Percentiles rank a stretch among this genome's conserved stretches.
phyloP scores from a whole-genome alignment of 1,284 basidiomycete species.

The Neolentinus lepideus region DNA sequence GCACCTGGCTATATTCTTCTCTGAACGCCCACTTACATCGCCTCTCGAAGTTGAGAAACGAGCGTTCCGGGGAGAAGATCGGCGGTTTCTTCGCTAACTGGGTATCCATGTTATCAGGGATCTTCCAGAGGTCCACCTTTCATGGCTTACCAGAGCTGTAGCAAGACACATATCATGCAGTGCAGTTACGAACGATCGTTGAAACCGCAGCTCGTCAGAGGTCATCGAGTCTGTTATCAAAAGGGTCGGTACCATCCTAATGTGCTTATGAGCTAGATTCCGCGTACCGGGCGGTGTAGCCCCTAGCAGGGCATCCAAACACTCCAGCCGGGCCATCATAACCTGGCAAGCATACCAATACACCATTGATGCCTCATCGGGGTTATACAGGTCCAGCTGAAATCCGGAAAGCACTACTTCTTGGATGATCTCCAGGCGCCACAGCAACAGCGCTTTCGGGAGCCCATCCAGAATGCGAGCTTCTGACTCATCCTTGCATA shows the following conservation, averaged over 20 bases:
- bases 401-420: constrained; percentile 73
- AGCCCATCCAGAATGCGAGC: constrained; percentile 29
- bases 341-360: constrained; percentile 67
- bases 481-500: constrained; percentile 14
- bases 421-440: constrained; percentile 52
- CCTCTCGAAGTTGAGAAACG: constrained; percentile 42
- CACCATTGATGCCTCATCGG: constrained; percentile 60
- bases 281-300: constrained; percentile 31
- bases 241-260: constrained; percentile 1
- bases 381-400: constrained; percentile 67
- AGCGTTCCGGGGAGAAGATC: constrained; percentile 19
- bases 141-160: constrained; percentile 24
- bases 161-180: constrained; percentile 44
- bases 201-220: constrained; percentile 40
- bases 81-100: not conserved
- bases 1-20: constrained; percentile 41
- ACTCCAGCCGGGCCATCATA: constrained; percentile 44
- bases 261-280: not conserved
- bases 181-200: constrained; percentile 41
- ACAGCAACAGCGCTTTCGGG: constrained; percentile 41
- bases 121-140: not conserved
- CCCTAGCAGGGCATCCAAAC: constrained; percentile 40
- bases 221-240: constrained; percentile 32
- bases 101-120: constrained; percentile 4
- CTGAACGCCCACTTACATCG: constrained; percentile 73